A percentile compares a stretch with the other conserved stretches of the same genome.
Conservation (phyloP, 202 grass and related monocot species). For the Carex sylvatica region DNA sequence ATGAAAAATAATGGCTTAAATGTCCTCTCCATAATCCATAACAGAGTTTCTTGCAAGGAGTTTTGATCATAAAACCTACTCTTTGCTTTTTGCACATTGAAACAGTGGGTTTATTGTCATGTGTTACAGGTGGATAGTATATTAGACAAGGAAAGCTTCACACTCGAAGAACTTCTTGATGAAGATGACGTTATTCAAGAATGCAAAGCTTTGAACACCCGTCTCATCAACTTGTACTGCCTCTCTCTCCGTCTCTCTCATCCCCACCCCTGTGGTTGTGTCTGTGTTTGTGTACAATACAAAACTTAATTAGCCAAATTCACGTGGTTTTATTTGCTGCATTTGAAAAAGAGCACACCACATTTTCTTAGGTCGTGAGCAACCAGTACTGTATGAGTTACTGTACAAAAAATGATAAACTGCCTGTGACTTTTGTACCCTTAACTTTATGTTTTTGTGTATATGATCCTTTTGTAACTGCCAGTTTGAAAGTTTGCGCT, state of each 20-base stretch:
- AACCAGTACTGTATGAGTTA: background rate
- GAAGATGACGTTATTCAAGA: slow-evolving; percentile 99
- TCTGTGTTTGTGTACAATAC: slow-evolving; percentile 1
- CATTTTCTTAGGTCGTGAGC: background rate
- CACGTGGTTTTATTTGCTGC: background rate
- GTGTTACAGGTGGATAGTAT: slow-evolving; percentile 83
- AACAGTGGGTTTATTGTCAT: slow-evolving; percentile 21
- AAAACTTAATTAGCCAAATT: background rate
- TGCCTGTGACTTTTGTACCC: background rate
- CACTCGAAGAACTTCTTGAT: slow-evolving; percentile 88
- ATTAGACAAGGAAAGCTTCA: slow-evolving; percentile 96
- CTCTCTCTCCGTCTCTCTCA: slow-evolving; percentile 20
- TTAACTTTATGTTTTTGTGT: background rate
- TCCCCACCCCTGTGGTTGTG: no score
- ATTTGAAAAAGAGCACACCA: background rate
- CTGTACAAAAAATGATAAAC: slow-evolving; percentile 7
- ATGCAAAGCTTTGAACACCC: slow-evolving; percentile 90
- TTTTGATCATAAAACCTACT: slow-evolving; percentile 8
- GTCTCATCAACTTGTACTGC: slow-evolving; percentile 92
- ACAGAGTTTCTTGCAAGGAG: background rate
- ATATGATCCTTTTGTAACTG: background rate
- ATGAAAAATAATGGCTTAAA: background rate
- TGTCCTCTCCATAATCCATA: background rate
- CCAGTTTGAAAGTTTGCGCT: background rate
- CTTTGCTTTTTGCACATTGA: background rate